Conservation (phyloP, 495 filamentous ascomycete species). For the Pseudotulostoma volvatum region DNA sequence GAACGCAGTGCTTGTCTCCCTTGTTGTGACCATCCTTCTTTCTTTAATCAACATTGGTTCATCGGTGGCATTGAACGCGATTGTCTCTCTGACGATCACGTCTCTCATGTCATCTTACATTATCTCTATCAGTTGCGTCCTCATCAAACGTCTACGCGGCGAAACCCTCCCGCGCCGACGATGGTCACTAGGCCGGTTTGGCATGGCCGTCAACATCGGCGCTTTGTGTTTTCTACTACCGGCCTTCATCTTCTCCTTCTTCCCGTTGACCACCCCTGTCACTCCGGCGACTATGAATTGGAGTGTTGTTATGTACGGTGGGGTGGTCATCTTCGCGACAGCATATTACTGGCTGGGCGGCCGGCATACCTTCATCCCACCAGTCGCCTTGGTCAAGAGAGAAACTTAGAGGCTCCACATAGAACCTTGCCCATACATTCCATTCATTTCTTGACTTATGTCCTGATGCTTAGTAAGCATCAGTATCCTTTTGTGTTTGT, state of each 20-base stretch:
- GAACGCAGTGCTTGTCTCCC: constrained; percentile 32
- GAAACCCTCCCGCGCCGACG: constrained; percentile 26
- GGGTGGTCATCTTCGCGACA: constrained; percentile 27
- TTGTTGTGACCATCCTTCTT: constrained; percentile 30
- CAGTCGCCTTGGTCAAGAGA: constrained; percentile 30
- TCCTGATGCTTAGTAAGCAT: too few relatives aligned
- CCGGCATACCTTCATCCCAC: constrained; percentile 26
- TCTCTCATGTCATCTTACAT: constrained; percentile 33
- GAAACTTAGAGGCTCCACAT: too few relatives aligned
- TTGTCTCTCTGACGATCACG: constrained; percentile 29
- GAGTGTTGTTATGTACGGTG: constrained; percentile 31
- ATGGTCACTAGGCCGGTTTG: constrained; percentile 34
- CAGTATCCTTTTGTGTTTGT: too few relatives aligned
- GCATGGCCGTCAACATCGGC: constrained; percentile 30
- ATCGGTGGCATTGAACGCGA: constrained; percentile 27
- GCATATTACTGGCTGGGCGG: constrained; percentile 28
- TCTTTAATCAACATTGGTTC: constrained; percentile 39
- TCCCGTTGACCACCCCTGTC: constrained; percentile 29
- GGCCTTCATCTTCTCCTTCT: constrained; percentile 37
- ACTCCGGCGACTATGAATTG: constrained; percentile 31
- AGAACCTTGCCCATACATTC: too few relatives aligned
- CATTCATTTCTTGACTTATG: too few relatives aligned
- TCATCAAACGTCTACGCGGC: constrained; percentile 27
- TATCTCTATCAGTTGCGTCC: constrained; percentile 30
- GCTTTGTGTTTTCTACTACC: constrained; percentile 26